Evolutionary conservation across 2,329 filamentous ascomycete species (phyloP), one percentile per base, ranked within the genome.

Genomic region (Coniochaeta sp.): DNA sequence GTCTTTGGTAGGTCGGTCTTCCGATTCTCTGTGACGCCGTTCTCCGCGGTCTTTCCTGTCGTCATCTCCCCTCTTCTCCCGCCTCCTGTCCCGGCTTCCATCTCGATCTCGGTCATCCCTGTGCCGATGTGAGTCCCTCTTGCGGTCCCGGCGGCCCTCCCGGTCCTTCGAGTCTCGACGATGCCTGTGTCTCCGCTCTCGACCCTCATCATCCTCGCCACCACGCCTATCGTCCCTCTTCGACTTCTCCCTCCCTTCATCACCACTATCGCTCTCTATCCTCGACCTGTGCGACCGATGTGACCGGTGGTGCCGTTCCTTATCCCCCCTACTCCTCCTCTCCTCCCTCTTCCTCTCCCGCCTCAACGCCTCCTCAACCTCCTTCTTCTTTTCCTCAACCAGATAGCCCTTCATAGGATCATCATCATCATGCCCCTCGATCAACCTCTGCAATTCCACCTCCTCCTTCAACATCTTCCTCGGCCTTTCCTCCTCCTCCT

Each of bases 361-460:
- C 56, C 76, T 74, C 59, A 87, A 69, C 3, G 89, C 91, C 53
- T 81, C 79, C 51, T 87, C 83, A 12, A 96, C 81, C 65, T 96
- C 89, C 65, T 90, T 89, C 69, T 88, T 91, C 78, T 97, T 96
- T 70, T 95, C 87, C 57, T 92, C 82, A 49, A 96, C 83, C 57
- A 97, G 66, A 61, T 89, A 96, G 32, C 82, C 83, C 70, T 96
- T 96, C 94, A 99, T 99, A 0, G 94, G 94, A 66, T 99, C 94
- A 55, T 97, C 92, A 22, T 96, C 91, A 58, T 97, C 94, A 57
- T 95, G 87, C 14, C 92, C 85, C 51, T 80, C 73, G 50, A 95
- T 82, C 52, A 97, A 67, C 42, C 83, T 78, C 49, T 82, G 82
- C 48, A 97, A 70, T 65, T 97, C 91, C 51, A 75, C 73, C 71